Evolutionary conservation across 148 eudicot species (phyloP).

Genomic region (Gaultheria prostrata): DNA sequence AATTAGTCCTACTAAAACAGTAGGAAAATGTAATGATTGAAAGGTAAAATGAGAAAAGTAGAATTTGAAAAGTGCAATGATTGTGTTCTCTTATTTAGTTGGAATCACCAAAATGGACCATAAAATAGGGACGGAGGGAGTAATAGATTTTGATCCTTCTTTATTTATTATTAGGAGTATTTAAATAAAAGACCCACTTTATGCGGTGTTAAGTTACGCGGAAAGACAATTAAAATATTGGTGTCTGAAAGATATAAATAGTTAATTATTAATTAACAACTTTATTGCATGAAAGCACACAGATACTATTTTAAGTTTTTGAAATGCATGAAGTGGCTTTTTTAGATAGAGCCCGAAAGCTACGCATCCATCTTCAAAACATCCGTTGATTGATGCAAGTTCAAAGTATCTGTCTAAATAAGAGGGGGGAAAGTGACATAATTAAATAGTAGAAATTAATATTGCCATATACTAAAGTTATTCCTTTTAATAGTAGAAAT

Average conservation of each 20-base stretch:
- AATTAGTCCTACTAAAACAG: too few species aligned
- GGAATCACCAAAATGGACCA: too few species aligned
- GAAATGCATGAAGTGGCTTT: slow-evolving; percentile 4
- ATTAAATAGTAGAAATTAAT: not conserved
- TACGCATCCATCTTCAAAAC: not conserved
- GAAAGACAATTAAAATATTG: slow-evolving; percentile 5
- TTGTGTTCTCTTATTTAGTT: too few species aligned
- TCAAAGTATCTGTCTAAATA: not conserved
- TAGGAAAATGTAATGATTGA: too few species aligned
- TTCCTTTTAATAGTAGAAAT: too few species aligned
- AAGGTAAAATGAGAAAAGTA: too few species aligned
- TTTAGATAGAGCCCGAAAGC: not conserved
- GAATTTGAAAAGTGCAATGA: too few species aligned
- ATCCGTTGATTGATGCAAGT: not conserved
- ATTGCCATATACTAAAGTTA: not conserved
- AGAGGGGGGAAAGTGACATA: not conserved
- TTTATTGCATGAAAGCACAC: not conserved
- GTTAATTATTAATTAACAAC: not conserved
- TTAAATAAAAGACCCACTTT: not conserved
- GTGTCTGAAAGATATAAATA: not conserved
- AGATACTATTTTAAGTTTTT: not conserved
- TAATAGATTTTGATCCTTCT: not conserved
- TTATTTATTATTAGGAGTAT: not conserved
- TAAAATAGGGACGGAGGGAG: too few species aligned
- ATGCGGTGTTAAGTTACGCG: slow-evolving; percentile 11